Base-by-base conservation (phyloP, 768 basidiomycete genomes). In the Lanmaoa rubissima region DNA sequence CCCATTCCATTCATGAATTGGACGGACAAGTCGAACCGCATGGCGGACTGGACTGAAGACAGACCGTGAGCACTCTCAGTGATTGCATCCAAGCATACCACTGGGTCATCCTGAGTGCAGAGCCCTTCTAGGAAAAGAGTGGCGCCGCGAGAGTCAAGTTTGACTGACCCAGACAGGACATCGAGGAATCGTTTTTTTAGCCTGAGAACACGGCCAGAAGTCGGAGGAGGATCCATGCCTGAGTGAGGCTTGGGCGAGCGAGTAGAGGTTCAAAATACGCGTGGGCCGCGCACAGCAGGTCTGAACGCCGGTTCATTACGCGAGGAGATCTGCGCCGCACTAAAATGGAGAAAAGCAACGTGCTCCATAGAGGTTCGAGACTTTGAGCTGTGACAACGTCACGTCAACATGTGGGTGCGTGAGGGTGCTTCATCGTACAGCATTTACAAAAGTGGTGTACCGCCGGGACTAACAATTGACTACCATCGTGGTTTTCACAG, bases 121-220 rank as follows among this genome's bases (percentile, higher is more conserved):
- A 84, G 67, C 1, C 76, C 79, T 54, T 84, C 76, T 5, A 84
- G 62, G 53, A 84, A 83, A 11, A 69, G 72, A 1, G 46, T 21
- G 13, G 60, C 53, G 2, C 61, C 48, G 7, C 61, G 61, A 34
- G 61, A 12, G 4, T 70, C 61, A 7, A 80, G 46, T 9, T 46
- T 21, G 10, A 60, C 59, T 32, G 62, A 61, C 8, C 75, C 78
- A 16, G 48, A 53, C 0, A 78, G 39, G 7, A 78, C 59, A 34
- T 65, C 47, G 11, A 72, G 50, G 38, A 79, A 73, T 40, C 69
- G 60, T 49, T 73, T 78, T 35, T 63, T 68, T 16, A 80, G 61
- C n/a, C 52, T 61, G 3, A 57, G 9, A 45, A 41, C 31, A 19
- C 65, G 61, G 11, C 17, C 46, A 5, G 60, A 34, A 24, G 46